Base-by-base conservation (phyloP, 352 stramenopile genomes). In the Phytophthora idaei region DNA sequence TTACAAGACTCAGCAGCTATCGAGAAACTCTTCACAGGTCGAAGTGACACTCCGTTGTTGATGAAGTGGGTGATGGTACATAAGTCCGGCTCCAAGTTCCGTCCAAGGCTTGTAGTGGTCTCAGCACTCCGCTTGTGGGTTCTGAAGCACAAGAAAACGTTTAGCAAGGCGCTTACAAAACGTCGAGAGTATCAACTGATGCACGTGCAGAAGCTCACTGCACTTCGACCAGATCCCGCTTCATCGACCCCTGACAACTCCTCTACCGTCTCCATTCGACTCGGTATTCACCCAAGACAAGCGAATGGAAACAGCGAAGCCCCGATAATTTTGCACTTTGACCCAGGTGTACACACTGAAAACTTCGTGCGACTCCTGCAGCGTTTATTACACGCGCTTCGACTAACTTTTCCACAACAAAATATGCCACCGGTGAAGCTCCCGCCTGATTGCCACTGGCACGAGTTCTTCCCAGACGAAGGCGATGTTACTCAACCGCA, bases 1-100 rank as follows among this genome's bases (percentile, higher is more conserved):
- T 54, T 73, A 0, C 36, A 60, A 2, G 83, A 89, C 44, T 67
- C 82, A 1, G 44, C 60, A 2, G 61, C 49, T 3, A 61, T 92
- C 36, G 81, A 87, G 32, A 74, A 81, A 29, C 76, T 87, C n/a
- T 90, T 89, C 37, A 47, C 48, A 15, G n/a, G 44, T 17, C 71
- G 78, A 11, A 76, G 80, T 36, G 83, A 90, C 57, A 56, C 74
- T 0, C 81, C 83, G 0, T 17, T 82, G 54, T 44, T 90, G 11
- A 83, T 90, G 59, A 85, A 90, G 51, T 92, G 84, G 84, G 69
- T 87, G 36, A 73, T 89, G 61, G 32, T 80, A 6, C 78, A 83
- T 53, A 82, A 74, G 29, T 61, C 49, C n/a, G 47, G 61, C 9
- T 61, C 61, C 11, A 68, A 47, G 10, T 90, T 92, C 45, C 66